Evolutionary conservation across 2,329 filamentous ascomycete genomes (phyloP), one percentile per base, ranked within the genome.

Genomic region (Colletotrichum limetticola): DNA sequence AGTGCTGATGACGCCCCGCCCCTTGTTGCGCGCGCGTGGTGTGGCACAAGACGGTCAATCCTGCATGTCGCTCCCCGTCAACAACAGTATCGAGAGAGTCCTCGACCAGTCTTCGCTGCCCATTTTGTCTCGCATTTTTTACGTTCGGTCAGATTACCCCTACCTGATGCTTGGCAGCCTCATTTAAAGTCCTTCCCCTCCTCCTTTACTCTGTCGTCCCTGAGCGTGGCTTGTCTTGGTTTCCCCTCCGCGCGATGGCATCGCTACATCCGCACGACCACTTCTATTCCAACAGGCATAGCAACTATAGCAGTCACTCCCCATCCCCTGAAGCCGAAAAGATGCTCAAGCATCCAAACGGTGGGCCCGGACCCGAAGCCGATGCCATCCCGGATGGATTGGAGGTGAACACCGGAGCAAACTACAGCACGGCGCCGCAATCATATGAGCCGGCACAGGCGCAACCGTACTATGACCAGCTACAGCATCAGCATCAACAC

Each of bases 271-370:
- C 66, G 55, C 60, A 61, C 56, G 49, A 70, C 60, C 26, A 70
- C 28, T 66, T 56, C 35, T 61, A 72, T 28, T 37, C 60, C 24
- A 60, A 61, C 56, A 28, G 59, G 24, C 28, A 55, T 22, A 72
- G 64, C 26, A 26, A 24, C 11, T 49, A 52, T 59, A 55, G 35
- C 56, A 70, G 55, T 22, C n/a, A 56, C 8, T 72, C 66, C 49
- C 16, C 28, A n/a, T 66, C 71, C 1, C 71, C 66, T 26, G 66
- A 72, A 22, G 55, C 66, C 60, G 71, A 72, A 4, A 72, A 72
- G 56, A 72, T 72, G 71, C 71, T 70, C 55, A 72, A 61, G 22
- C 35, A 72, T 14, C 60, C 66, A 35, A 32, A 70, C 28, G 66
- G 70, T 5, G 19, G 32, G 1, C 46, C 60, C 8, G 66, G 70